phyloP scores from a whole-genome alignment of 1,284 basidiomycete genomes.

The Malassezia brasiliensis region DNA sequence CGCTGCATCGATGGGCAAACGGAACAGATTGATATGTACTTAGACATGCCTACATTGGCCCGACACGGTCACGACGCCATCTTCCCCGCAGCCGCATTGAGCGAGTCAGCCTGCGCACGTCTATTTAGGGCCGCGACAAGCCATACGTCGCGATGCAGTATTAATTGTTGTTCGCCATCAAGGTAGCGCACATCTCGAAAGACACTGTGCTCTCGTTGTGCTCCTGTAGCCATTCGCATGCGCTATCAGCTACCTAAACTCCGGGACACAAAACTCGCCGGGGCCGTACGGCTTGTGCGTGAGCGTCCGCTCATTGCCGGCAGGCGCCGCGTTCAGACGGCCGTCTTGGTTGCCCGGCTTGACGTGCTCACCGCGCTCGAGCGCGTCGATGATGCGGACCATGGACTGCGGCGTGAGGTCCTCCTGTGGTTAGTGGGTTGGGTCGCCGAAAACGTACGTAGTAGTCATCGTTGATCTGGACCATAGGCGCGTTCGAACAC shows the following conservation, averaged over 20 bases:
- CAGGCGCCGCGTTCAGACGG: constrained; percentile 69
- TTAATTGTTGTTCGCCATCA: too few species aligned
- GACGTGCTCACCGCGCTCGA: constrained; percentile 74
- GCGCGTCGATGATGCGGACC: constrained; percentile 73
- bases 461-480: constrained; percentile 91
- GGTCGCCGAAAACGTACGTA: constrained; percentile 59
- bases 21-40: too few species aligned
- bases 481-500: constrained; percentile 98
- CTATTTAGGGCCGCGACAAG: too few species aligned
- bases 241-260: constrained; percentile 56
- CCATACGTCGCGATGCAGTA: too few species aligned
- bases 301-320: constrained; percentile 69
- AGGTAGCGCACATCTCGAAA: too few species aligned
- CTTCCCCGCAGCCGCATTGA: too few species aligned
- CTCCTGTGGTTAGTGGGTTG: constrained; percentile 57
- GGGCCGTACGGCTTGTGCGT: constrained; percentile 79
- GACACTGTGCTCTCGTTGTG: too few species aligned
- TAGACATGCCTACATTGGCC: too few species aligned
- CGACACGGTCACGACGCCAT: too few species aligned
- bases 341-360: constrained; percentile 85
- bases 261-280: constrained; percentile 74
- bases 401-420: constrained; percentile 88
- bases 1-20: too few species aligned
- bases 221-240: too few species aligned
- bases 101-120: too few species aligned